Base-by-base conservation (phyloP, 768 basidiomycete genomes). In the Trametes elegans region DNA sequence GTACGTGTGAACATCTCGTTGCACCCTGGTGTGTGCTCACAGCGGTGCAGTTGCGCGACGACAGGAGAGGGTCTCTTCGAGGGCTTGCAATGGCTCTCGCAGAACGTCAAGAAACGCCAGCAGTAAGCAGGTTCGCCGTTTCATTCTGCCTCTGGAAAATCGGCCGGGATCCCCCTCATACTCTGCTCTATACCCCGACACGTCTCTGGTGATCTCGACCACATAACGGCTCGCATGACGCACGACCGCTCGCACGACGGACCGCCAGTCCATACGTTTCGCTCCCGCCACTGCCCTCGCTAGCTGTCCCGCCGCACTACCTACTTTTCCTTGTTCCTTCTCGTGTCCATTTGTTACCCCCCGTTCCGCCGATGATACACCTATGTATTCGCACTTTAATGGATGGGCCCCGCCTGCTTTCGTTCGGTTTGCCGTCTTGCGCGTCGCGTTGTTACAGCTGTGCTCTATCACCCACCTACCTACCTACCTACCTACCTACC, bases 11-110 rank as follows among this genome's bases (percentile, higher is more conserved):
- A 2, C 19, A 10, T 18, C 39, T 36, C 49, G 50, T 23, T n/a
- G 5, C 34, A 39, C 64, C 26, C 7, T 27, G 38, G 34, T 14
- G 34, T 9, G 13, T 55, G 7, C 53, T 45, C 8, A 55, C 24
- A 13, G 21, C 31, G n/a, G 4, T 49, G 16, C 58, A 97, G 94
- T 73, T 97, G 94, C 67, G 94, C 94, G 16, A 95, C 93, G 26
- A 94, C 93, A 24, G 96, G 96, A 27, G 96, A 98, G 70, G 96
- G 96, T 53, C 79, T 98, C 16, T 96, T 98, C 63, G 96, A 98
- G 71, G 96, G 96, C 38, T 82, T 98, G 41, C 93, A 95, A 72
- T 98, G 95, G 95, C 76, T 98, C 64, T 95, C 93, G 49, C 92
- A 94, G 74, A 97, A 97, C 70, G 92, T 97, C 67, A 95, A 96